Evolutionary conservation across 176 grass and related monocot species (phyloP), one percentile per base, ranked within the genome.

Genomic region (Cenchrus americanus): DNA sequence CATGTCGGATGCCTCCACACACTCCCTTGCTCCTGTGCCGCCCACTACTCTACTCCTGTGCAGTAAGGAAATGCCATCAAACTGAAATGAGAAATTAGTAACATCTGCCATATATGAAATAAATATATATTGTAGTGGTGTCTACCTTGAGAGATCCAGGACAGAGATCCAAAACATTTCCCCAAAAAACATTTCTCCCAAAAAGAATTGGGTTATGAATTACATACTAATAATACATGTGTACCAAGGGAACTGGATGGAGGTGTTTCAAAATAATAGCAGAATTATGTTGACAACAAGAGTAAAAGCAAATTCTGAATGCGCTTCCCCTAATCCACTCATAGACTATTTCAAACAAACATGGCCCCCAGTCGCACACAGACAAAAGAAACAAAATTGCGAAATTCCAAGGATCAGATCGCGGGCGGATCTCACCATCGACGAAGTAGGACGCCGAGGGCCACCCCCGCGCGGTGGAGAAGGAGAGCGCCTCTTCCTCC

Each of bases 361-460:
- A 69, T 13, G 66, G 41, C 22, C 11, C 5, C 6, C 32, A 34
- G 32, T 34, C 32, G 32, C 32, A 1, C 18, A 60, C 7, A 58
- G 3, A 57, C 0, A 26, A 19, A 18, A 14, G 4, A 14, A 15
- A n/a, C 26, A 7, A 14, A 15, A n/a, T 14, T 21, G 60, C 5
- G 14, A 52, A 75, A 67, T 3, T 30, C 3, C 63, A 71, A 63
- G n/a, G 14, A 7, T 21, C 57, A 66, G 78, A 90, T 82, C 78
- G 40, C 53, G 58, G 26, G 24, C 14, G 8, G 47, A 5, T 3
- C 71, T 81, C 73, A 96, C 93, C 93, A 75, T 94, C 87, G 21
- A 96, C 72, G 43, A 94, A 99, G 77, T 94, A 99, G 21, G 87
- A 74, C 6, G 93, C 83, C 21, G 91, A 94, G 37, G 96, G 91